Evolutionary conservation across 169 alveolate genomes (phyloP), one percentile per base, ranked within the genome.

Genomic region (Blepharisma undulans): DNA sequence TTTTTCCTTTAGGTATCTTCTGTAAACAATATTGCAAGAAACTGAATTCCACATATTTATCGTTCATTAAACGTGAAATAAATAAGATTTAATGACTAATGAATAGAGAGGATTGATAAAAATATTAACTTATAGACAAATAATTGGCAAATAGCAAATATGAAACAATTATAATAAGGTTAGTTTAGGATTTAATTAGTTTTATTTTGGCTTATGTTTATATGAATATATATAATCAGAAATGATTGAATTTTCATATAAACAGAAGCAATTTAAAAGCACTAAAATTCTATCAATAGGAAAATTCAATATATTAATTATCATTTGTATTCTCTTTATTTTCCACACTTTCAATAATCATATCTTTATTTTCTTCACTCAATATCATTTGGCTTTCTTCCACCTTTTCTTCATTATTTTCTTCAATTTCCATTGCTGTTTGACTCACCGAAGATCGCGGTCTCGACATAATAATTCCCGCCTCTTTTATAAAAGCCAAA

Each of bases 1-100:
- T 36, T 59, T 32, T 22, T 82, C 27, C 60, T 82, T 82, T n/a
- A 82, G 34, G 76, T 82, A 82, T 34, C 60, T 72, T 82, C 36
- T 32, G 76, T 22, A 82, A 34, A 21, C 29, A 21, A 22, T 4
- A 3, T 82, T 82, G 89, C 89, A 82, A 1, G 71, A 25, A 12
- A 82, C 48, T 6, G 30, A n/a, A 30, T 82, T 82, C 89, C 89
- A 82, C 89, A 82, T 82, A 48, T 48, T 48, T 48, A 48, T 48
- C 66, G 66, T 48, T 48, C 66, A 48, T 48, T 48, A 48, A 48
- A 48, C 66, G 12, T 48, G 66, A 48, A 48, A 48, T 48, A 48
- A 48, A 48, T 48, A 48, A 48, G 66, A 48, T 48, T 48, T 5
- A 18, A 48, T 48, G 14, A 5, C 66, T 48, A 18, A 48, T 5